phyloP scores from a whole-genome alignment of 2,329 filamentous ascomycete species.

The Talaromyces sp. region DNA sequence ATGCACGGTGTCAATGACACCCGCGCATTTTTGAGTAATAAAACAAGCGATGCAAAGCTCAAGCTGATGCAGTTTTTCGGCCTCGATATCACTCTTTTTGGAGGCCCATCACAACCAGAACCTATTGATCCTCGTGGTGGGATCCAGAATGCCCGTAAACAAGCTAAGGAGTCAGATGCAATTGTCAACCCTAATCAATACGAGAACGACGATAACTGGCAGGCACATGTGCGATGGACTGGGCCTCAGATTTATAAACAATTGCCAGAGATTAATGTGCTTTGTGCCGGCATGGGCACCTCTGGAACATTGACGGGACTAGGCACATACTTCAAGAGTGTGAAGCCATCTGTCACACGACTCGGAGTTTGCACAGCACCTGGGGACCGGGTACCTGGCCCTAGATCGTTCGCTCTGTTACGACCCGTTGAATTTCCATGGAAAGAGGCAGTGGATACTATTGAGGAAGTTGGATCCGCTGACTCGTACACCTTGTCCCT shows the following conservation, averaged over 20 bases:
- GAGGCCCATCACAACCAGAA: constrained; percentile 62
- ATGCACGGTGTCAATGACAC: constrained; percentile 56
- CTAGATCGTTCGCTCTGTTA: constrained; percentile 56
- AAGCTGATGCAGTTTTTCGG: constrained; percentile 64
- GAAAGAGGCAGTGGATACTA: constrained; percentile 57
- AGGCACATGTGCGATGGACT: constrained; percentile 60
- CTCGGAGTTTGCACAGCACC: constrained; percentile 58
- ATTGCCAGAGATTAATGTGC: constrained; percentile 58
- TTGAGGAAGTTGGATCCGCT: constrained; percentile 60
- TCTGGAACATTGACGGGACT: constrained; percentile 56
- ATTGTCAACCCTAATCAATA: constrained; percentile 61
- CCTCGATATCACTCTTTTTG: constrained; percentile 60
- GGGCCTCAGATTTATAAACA: constrained; percentile 61
- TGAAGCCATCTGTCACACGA: constrained; percentile 45
- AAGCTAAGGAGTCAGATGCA: constrained; percentile 46
- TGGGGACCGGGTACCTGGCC: constrained; percentile 62
- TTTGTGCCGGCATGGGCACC: constrained; percentile 62
- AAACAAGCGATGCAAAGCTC: constrained; percentile 58
- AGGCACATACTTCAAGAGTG: constrained; percentile 53
- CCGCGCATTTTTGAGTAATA: constrained; percentile 61
- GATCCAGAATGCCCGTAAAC: constrained; percentile 52
- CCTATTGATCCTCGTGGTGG: constrained; percentile 57
- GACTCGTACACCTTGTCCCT: constrained; percentile 59
- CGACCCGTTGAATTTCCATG: constrained; percentile 61
- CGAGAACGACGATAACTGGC: constrained; percentile 51